phyloP scores from a whole-genome alignment of 495 filamentous ascomycete species.

The Hamigera avellanea region DNA sequence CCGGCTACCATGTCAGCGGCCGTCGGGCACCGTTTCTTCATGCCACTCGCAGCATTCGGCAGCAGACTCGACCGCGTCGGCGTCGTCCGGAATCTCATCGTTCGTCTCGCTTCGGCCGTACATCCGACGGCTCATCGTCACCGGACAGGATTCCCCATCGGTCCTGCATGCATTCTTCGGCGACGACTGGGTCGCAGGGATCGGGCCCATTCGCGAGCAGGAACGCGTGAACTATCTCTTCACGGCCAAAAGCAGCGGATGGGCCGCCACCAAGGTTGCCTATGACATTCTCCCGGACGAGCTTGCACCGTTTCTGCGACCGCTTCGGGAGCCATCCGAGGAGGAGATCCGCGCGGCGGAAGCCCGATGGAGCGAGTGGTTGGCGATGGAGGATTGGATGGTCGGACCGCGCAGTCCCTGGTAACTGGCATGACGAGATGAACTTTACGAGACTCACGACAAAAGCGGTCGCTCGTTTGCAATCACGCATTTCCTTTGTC shows the following conservation, averaged over 20 bases:
- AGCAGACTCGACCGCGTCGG: constrained; percentile 7
- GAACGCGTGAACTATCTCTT: constrained; percentile 91
- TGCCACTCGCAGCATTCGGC: too few relatives aligned
- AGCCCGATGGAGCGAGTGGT: constrained; percentile 71
- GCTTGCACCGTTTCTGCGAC: constrained; percentile 70
- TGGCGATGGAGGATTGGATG: constrained; percentile 98
- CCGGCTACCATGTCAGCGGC: constrained; percentile 32
- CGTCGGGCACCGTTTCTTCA: constrained; percentile 9
- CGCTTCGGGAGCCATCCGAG: constrained; percentile 58
- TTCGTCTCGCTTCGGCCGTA: constrained; percentile 71
- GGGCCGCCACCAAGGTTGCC: constrained; percentile 70
- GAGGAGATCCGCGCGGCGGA: constrained; percentile 76
- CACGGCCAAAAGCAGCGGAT: constrained; percentile 86
- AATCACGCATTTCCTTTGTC: too few relatives aligned
- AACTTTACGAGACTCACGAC: too few relatives aligned
- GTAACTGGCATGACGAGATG: constrained; percentile 9
- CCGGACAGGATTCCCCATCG: constrained; percentile 66
- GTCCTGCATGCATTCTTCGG: constrained; percentile 86
- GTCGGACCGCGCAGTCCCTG: constrained; percentile 53
- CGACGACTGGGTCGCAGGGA: constrained; percentile 64
- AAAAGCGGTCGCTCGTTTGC: too few relatives aligned
- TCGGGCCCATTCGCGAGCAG: constrained; percentile 69
- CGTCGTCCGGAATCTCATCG: too few relatives aligned
- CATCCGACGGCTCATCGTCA: constrained; percentile 80
- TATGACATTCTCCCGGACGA: constrained; percentile 79